phyloP scores from a whole-genome alignment of 768 basidiomycete genomes.

The Hypsizygus marmoreus region DNA sequence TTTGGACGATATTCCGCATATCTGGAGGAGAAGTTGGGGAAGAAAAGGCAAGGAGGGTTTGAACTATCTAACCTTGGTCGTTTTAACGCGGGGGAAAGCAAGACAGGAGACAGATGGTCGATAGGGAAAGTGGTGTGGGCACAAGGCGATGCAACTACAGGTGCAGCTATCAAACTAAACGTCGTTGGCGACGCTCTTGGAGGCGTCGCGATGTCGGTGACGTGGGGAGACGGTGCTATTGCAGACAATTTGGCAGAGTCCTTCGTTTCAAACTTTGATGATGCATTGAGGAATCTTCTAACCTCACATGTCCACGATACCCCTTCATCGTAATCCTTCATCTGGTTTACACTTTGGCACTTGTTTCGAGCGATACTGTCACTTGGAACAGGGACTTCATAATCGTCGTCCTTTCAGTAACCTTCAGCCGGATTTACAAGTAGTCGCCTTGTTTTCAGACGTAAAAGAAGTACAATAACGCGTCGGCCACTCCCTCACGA shows the following conservation, averaged over 20 bases:
- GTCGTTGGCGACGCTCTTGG: constrained; percentile 27
- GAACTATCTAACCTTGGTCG: constrained; percentile 42
- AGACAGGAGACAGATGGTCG: constrained; percentile 15
- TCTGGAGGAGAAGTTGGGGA: constrained; percentile 29
- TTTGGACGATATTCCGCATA: constrained; percentile 31
- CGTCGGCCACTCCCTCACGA: no score
- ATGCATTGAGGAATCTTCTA: constrained; percentile 10
- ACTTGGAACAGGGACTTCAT: neutral
- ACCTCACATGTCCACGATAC: neutral
- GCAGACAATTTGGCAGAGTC: constrained; percentile 21
- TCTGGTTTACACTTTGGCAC: no score
- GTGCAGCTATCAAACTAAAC: constrained; percentile 30
- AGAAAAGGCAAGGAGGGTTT: constrained; percentile 32
- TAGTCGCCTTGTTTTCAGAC: no score
- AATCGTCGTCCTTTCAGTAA: no score
- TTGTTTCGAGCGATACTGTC: neutral
- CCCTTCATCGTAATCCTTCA: neutral
- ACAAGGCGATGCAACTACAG: constrained; percentile 29
- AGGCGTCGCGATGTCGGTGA: constrained; percentile 24
- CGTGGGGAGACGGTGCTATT: constrained; percentile 27
- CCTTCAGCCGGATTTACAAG: no score
- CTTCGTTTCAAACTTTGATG: constrained; percentile 22
- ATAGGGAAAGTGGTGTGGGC: constrained; percentile 27
- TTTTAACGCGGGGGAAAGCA: constrained; percentile 13
- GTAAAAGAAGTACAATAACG: no score